A percentile compares a stretch with the other conserved stretches of the same genome.
These are phyloP conservation scores for Microstegium vimineum DNA, from an alignment of 176 grass and related monocot species.

Conservation along the genomic window DNA sequence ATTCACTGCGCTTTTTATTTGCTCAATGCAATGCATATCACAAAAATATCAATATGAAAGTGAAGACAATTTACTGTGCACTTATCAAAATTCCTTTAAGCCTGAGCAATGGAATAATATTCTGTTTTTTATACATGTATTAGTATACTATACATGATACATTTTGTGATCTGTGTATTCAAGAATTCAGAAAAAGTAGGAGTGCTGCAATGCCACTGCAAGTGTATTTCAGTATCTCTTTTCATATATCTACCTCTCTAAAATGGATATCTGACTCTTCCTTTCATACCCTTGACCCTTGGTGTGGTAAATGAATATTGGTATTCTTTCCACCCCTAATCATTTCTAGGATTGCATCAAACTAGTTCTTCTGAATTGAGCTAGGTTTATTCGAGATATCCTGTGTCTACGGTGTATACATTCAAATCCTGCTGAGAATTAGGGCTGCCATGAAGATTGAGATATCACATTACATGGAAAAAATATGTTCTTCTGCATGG, in stretches of 20 bases:
- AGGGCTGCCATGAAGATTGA: not conserved
- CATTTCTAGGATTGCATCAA: not conserved
- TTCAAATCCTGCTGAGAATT: not conserved
- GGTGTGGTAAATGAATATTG: not conserved
- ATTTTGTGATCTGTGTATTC: not conserved
- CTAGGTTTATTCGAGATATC: not conserved
- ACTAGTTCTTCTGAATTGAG: constrained; percentile 8
- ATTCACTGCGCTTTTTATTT: not conserved
- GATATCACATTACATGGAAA: not conserved
- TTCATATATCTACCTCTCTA: not conserved
- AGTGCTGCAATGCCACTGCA: constrained; percentile 1
- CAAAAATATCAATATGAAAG: not conserved
- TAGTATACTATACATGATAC: not conserved
- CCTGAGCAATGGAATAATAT: not conserved
- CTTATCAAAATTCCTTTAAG: not conserved
- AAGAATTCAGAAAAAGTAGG: constrained; percentile 5
- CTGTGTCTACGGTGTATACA: not conserved
- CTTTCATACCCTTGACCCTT: not conserved
- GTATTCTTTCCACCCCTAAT: not conserved
- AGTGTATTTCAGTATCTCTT: not conserved
- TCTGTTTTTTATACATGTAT: not conserved
- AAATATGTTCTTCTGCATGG: not conserved
- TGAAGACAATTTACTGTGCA: not conserved
- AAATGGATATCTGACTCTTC: not conserved
- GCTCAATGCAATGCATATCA: not conserved